A percentile compares a stretch with the other conserved stretches of the same genome.
These are phyloP conservation scores for Sphaceloma murrayae DNA, from an alignment of 2,329 filamentous ascomycete genomes.

Conservation along the genomic window DNA sequence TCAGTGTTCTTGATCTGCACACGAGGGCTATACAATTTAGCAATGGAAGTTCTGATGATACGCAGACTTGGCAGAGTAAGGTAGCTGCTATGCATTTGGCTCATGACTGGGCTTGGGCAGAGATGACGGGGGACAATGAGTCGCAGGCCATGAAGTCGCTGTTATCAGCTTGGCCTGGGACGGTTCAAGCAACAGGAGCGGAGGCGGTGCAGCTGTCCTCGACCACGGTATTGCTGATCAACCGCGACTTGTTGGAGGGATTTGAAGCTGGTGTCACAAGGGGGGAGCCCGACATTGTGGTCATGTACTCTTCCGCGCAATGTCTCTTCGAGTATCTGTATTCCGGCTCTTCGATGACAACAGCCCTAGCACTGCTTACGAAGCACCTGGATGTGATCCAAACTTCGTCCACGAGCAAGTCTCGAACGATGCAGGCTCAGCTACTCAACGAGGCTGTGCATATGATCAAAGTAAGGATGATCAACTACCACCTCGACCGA, in stretches of 20 bases:
- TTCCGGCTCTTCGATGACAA: no score
- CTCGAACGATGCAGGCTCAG: constrained; percentile 29
- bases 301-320: constrained; percentile 51
- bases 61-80: constrained; percentile 25
- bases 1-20: constrained; percentile 55
- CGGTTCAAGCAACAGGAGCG: no score
- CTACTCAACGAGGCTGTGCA: constrained; percentile 49
- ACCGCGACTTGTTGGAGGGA: constrained; percentile 44
- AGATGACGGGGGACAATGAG: constrained; percentile 41
- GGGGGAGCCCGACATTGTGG: constrained; percentile 41
- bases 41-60: background rate
- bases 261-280: constrained; percentile 49
- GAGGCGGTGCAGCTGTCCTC: no score
- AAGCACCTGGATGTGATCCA: background rate
- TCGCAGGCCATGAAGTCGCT: constrained; percentile 27
- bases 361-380: no score
- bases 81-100: constrained; percentile 42
- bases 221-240: no score
- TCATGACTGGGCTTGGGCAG: constrained; percentile 58
- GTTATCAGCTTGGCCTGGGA: no score
- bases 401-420: constrained; percentile 27
- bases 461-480: constrained; percentile 56
- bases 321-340: constrained; percentile 26
- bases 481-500: constrained; percentile 55
- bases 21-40: background rate